Evolutionary conservation across 2,329 filamentous ascomycete species (phyloP).

Genomic region (Stemphylium beticola): DNA sequence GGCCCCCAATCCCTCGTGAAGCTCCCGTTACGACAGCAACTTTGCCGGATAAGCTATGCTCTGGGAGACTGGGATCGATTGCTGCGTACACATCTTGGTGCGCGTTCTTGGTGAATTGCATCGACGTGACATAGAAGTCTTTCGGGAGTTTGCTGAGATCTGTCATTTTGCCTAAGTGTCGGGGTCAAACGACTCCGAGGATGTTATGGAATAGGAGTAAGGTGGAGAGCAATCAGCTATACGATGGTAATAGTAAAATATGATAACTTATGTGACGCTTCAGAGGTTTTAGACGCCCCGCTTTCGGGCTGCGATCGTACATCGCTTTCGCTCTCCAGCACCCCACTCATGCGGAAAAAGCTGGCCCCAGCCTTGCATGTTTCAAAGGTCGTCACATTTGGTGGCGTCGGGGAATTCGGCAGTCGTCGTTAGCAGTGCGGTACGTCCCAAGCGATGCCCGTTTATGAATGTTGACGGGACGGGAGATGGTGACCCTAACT

Average conservation of each 20-base stretch:
- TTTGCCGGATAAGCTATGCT: conserved; percentile 44
- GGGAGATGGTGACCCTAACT: background rate
- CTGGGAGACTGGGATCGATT: conserved; percentile 45
- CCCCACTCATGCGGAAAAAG: background rate
- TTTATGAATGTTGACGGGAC: background rate
- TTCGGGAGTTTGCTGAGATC: conserved; percentile 19
- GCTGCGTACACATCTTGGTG: conserved; percentile 50
- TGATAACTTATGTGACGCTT: background rate
- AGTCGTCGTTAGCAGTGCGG: conserved; percentile 1
- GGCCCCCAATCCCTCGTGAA: conserved; percentile 47
- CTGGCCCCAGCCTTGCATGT: background rate
- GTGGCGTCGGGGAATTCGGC: background rate
- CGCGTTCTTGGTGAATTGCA: conserved; percentile 17
- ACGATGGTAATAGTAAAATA: background rate
- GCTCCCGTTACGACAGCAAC: conserved; percentile 51
- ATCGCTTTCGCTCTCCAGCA: background rate
- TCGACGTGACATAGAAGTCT: conserved; percentile 18
- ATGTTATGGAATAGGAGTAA: too few species aligned
- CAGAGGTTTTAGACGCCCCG: background rate
- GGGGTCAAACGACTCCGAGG: background rate
- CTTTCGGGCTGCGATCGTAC: background rate
- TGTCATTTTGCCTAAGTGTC: conserved; percentile 3
- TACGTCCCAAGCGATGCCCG: conserved; percentile 1
- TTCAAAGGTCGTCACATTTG: background rate
- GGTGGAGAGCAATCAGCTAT: background rate